Conservation (phyloP, 768 basidiomycete genomes). For the Goffeauzyma gilvescens region DNA sequence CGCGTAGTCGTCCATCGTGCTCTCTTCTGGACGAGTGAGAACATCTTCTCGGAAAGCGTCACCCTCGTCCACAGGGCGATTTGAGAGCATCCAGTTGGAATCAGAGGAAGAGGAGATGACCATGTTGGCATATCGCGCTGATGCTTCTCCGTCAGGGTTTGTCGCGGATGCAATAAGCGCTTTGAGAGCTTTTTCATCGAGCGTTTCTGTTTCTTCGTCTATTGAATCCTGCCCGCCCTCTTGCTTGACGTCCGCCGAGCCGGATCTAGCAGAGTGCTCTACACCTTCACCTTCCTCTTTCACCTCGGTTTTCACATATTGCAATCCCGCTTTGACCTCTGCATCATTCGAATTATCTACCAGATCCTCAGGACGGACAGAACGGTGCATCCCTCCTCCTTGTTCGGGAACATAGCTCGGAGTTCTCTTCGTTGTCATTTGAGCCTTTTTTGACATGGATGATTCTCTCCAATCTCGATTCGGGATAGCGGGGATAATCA, state of each 20-base stretch:
- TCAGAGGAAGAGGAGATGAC: slow-evolving; percentile 37
- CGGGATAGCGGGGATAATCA: slow-evolving; percentile 68
- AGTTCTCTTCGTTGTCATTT: too few species aligned
- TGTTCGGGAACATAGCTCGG: slow-evolving; percentile 30
- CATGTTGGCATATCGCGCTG: slow-evolving; percentile 42
- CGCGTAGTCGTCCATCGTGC: slow-evolving; percentile 67
- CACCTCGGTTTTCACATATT: slow-evolving; percentile 21
- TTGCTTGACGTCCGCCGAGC: neutral
- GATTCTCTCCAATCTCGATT: slow-evolving; percentile 69
- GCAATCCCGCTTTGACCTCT: slow-evolving; percentile 50
- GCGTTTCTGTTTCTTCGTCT: slow-evolving; percentile 38
- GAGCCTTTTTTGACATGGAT: slow-evolving; percentile 39
- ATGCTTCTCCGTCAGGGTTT: slow-evolving; percentile 28
- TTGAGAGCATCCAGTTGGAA: slow-evolving; percentile 18
- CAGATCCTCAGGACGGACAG: slow-evolving; percentile 10
- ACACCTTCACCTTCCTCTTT: slow-evolving; percentile 28
- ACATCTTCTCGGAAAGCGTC: slow-evolving; percentile 76
- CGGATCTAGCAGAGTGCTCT: neutral
- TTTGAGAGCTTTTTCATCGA: slow-evolving; percentile 58
- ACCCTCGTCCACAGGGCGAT: slow-evolving; percentile 44
- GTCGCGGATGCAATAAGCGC: slow-evolving; percentile 46
- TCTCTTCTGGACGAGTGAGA: slow-evolving; percentile 41
- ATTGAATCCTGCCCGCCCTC: slow-evolving; percentile 5
- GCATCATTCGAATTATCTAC: slow-evolving; percentile 57
- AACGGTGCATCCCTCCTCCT: neutral